A percentile compares a stretch with the other conserved stretches of the same genome.
Evolutionary conservation across 306 rosid genomes (phyloP).

Genomic region (Citrullus amarus): DNA sequence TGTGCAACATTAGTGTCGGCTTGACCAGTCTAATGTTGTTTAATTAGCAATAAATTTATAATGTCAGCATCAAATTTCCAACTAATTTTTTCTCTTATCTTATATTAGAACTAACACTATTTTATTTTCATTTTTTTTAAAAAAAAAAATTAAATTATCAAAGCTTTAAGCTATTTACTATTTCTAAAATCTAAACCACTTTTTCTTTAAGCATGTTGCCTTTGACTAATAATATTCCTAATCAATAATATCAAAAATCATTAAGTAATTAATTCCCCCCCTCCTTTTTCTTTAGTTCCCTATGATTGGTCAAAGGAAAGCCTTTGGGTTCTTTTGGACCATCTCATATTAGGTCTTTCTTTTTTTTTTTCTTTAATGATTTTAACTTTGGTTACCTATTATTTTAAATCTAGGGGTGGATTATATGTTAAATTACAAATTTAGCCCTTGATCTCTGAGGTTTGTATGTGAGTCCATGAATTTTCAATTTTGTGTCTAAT

Average conservation of each 20-base stretch:
- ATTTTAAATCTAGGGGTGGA: too few species aligned
- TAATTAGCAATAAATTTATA: constrained; percentile 26
- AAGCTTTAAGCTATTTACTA: neutral
- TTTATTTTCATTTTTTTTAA: neutral
- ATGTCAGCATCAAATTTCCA: constrained; percentile 30
- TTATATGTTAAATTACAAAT: too few species aligned
- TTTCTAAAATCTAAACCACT: neutral
- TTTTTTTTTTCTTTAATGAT: neutral
- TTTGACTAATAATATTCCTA: neutral
- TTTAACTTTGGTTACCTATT: neutral
- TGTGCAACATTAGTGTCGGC: constrained; percentile 39
- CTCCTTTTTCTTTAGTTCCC: neutral
- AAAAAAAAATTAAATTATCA: neutral
- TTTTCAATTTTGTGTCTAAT: too few species aligned
- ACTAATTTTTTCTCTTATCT: neutral
- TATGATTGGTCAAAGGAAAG: neutral
- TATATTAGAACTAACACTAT: neutral
- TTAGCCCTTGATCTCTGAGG: neutral
- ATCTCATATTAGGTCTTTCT: neutral
- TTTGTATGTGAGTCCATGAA: too few species aligned
- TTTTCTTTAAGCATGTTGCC: constrained; percentile 2
- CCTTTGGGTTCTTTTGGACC: neutral
- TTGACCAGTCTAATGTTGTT: constrained; percentile 39
- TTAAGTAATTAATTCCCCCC: neutral
- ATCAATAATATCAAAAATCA: neutral